Evolutionary conservation across 1,139 yeast species (phyloP).

Genomic region (Kluyveromyces sp.): DNA sequence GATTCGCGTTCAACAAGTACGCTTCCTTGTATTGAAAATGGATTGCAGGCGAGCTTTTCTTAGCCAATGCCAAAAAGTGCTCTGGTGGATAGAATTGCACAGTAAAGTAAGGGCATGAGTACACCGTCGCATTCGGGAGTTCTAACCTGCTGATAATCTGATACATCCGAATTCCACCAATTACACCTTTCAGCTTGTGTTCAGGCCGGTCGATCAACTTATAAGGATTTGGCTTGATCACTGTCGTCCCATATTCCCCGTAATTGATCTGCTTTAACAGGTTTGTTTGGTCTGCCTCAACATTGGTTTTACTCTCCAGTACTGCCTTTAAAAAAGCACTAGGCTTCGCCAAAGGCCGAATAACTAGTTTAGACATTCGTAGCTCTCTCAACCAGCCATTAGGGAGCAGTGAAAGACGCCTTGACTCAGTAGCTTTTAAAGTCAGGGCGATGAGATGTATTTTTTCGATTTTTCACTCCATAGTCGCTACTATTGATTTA

Average conservation of each 20-base stretch:
- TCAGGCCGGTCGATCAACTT: not conserved
- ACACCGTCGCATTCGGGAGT: constrained; percentile 19
- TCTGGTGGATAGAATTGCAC: constrained; percentile 40
- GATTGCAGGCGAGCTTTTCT: constrained; percentile 48
- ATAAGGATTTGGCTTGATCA: constrained; percentile 3
- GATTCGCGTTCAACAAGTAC: constrained; percentile 24
- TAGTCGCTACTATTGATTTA: no score
- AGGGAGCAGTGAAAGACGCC: no score
- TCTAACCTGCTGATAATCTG: constrained; percentile 15
- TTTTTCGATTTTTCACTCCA: no score
- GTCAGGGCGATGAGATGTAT: no score
- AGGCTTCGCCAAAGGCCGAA: not conserved
- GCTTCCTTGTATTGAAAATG: constrained; percentile 25
- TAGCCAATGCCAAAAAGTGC: constrained; percentile 39
- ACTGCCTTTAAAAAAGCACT: not conserved
- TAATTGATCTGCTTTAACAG: not conserved
- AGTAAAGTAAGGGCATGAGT: constrained; percentile 31
- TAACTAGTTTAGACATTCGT: not conserved
- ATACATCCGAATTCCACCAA: constrained; percentile 10
- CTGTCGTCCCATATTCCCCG: constrained; percentile 4
- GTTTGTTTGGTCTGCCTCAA: not conserved
- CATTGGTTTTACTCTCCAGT: not conserved
- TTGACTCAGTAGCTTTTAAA: no score
- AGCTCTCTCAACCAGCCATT: not conserved
- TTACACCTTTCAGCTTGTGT: constrained; percentile 3